Percentiles rank a stretch among this genome's conserved stretches.
These are phyloP conservation scores for Solanum tacnaense DNA, from an alignment of 257 asterid genomes.

Conservation along the genomic window DNA sequence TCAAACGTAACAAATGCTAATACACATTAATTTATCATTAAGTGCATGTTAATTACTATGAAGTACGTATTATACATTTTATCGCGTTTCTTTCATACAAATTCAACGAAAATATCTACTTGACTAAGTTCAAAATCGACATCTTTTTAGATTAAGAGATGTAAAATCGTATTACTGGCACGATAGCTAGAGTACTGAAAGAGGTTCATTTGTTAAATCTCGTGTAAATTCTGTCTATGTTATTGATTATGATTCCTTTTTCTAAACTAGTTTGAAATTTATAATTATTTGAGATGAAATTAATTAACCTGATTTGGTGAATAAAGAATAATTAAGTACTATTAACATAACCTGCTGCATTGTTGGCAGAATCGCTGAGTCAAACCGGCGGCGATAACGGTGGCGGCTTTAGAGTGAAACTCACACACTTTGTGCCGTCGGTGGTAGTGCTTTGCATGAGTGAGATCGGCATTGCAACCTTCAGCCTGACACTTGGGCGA, in stretches of 20 bases:
- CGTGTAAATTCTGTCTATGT: neutral
- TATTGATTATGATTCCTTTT: neutral
- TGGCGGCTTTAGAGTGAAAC: slow-evolving; percentile 90
- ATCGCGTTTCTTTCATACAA: neutral
- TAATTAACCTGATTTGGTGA: neutral
- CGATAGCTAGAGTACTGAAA: neutral
- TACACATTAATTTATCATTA: neutral
- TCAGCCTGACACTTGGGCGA: slow-evolving; percentile 87
- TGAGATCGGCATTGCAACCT: slow-evolving; percentile 85
- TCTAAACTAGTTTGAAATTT: neutral
- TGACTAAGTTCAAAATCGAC: neutral
- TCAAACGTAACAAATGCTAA: neutral
- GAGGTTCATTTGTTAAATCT: neutral
- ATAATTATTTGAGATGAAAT: neutral
- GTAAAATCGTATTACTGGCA: neutral
- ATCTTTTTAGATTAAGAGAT: neutral
- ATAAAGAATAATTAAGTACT: neutral
- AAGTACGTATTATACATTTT: neutral
- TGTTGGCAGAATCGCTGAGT: slow-evolving; percentile 99
- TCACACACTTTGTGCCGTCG: slow-evolving; percentile 98
- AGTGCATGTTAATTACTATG: neutral
- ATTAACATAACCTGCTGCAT: slow-evolving; percentile 82
- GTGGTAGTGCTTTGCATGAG: slow-evolving; percentile 94
- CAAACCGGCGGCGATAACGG: slow-evolving; percentile 82
- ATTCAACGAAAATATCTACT: neutral